phyloP scores from a whole-genome alignment of 2,329 filamentous ascomycete species.

The Diplodia mutila region DNA sequence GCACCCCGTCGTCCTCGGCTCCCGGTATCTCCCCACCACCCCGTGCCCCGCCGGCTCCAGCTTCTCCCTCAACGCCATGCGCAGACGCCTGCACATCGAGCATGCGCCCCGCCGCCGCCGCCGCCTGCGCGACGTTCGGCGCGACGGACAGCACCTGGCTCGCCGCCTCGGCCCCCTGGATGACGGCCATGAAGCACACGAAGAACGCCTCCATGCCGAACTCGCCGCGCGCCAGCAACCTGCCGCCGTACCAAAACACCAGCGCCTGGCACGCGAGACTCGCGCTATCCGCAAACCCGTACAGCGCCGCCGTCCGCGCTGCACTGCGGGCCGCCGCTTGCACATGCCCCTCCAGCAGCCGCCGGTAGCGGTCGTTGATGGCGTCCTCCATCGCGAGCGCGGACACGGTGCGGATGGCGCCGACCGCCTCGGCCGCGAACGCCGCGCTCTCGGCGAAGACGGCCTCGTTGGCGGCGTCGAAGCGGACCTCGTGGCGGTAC shows the following conservation, averaged over 20 bases:
- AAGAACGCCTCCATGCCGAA: conserved; percentile 86
- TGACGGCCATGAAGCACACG: conserved; percentile 78
- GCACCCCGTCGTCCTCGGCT: conserved; percentile 70
- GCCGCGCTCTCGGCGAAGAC: conserved; percentile 79
- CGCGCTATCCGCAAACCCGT: conserved; percentile 78
- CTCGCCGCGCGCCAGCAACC: conserved; percentile 69
- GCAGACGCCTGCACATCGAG: conserved; percentile 69
- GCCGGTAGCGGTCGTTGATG: conserved; percentile 39
- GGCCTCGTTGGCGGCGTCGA: conserved; percentile 42
- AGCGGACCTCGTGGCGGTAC: neutral
- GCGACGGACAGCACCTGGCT: conserved; percentile 88
- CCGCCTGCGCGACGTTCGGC: conserved; percentile 92
- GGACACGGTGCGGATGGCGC: conserved; percentile 86
- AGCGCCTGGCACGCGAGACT: conserved; percentile 77
- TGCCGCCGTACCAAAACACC: conserved; percentile 91
- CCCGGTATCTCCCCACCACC: too few relatives aligned
- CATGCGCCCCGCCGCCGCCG: conserved; percentile 67
- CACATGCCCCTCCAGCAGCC: conserved; percentile 48
- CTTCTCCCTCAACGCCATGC: too few relatives aligned
- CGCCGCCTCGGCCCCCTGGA: conserved; percentile 86
- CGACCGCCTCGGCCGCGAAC: conserved; percentile 87
- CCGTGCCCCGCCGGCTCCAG: too few relatives aligned
- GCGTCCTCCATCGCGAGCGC: conserved; percentile 82
- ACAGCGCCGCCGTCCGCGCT: conserved; percentile 55
- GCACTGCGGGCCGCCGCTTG: conserved; percentile 60